Base-by-base conservation (phyloP, 1,284 basidiomycete genomes). In the Baeospora myosura region DNA sequence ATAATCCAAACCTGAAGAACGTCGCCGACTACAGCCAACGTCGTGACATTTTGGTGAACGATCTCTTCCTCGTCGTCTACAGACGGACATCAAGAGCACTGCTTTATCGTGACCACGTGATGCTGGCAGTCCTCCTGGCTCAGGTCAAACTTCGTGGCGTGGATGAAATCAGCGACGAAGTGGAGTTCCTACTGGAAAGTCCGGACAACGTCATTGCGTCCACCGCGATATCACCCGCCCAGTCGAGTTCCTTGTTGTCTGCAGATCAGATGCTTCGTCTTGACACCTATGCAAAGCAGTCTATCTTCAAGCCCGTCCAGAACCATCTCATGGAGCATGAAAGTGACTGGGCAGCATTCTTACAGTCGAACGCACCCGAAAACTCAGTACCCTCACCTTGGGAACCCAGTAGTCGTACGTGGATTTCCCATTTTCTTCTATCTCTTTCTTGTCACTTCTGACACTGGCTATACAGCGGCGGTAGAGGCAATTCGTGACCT, bases 11-110 rank as follows among this genome's bases (percentile, higher is more conserved):
- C 59, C 74, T 97, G 47, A 78, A 78, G 57, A 78, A 76, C 47
- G 71, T 96, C 46, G 72, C 78, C 4, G 92, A 97, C 51, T 66
- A 90, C 43, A 69, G 72, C 47, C 68, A 68, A 38, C 81, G 96
- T 14, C 80, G 92, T 40, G 76, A 83, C 21, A 88, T 95, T 41
- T 69, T 99, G n/a, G 69, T 91, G 43, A 81, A 85, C 45, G 93
- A 97, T 54, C 74, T 99, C 10, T 98, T 98, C 79, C 65, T 93
- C 25, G 74, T 89, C 25, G 82, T 93, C 16, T 98, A 88, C 67
- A 82, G 81, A 60, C 77, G 96, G 38, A 94, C 95, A 0, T 90
- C 93, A 14, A 81, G 94, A 25, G 88, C 94, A 1, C 68, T 99
- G 22, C 74, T 98, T 18, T 89, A 98, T 60, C 77, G 82, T 14